phyloP scores from a whole-genome alignment of 1,284 basidiomycete species.

The Ceratobasidium papillatum region DNA sequence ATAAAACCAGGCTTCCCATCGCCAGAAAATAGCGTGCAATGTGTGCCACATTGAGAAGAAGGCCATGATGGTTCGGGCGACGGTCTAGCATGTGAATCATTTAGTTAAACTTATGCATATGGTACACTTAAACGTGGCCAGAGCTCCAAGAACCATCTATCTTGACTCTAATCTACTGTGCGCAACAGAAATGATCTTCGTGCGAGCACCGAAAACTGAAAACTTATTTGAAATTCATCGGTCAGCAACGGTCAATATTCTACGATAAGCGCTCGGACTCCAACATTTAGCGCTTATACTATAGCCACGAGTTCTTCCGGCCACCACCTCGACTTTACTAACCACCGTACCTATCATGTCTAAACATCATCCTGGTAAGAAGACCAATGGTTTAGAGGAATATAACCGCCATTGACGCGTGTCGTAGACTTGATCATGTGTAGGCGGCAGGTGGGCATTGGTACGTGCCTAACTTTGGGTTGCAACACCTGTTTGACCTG shows the following conservation, averaged over 20 bases:
- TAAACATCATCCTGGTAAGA: slow-evolving; percentile 88
- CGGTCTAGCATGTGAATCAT: neutral
- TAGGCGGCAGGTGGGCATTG: slow-evolving; percentile 93
- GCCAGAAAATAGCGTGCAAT: slow-evolving; percentile 7
- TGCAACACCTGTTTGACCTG: neutral
- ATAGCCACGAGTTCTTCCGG: slow-evolving; percentile 10
- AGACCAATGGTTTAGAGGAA: neutral
- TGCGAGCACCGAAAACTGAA: neutral
- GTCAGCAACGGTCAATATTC: neutral
- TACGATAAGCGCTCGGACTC: neutral
- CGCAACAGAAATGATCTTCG: neutral
- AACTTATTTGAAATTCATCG: neutral
- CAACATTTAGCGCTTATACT: neutral
- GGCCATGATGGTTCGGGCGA: neutral
- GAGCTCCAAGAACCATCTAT: neutral
- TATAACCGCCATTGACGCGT: neutral
- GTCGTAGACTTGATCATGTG: slow-evolving; percentile 92
- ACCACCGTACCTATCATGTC: slow-evolving; percentile 64
- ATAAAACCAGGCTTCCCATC: neutral
- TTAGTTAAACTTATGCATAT: neutral
- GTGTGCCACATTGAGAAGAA: neutral
- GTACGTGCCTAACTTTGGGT: slow-evolving; percentile 58
- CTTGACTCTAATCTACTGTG: neutral
- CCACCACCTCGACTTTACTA: slow-evolving; percentile 46
- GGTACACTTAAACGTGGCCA: neutral